Percentiles rank a stretch among this genome's conserved stretches.
phyloP scores from a whole-genome alignment of 2,329 filamentous ascomycete species.

The Fusarium sp. region DNA sequence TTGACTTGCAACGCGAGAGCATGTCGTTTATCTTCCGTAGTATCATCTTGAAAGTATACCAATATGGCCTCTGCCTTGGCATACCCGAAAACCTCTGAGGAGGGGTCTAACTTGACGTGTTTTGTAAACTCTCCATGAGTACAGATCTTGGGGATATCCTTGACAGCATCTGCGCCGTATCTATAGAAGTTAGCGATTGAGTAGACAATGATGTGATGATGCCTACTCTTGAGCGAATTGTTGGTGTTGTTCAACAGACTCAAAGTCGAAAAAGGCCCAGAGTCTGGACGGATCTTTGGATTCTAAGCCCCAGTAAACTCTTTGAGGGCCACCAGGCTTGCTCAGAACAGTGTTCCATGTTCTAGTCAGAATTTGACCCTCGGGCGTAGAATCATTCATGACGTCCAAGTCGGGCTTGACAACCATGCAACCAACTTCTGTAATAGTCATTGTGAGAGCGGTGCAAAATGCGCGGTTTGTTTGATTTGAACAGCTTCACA shows the following conservation, averaged over 20 bases:
- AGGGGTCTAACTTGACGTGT: slow-evolving; percentile 18
- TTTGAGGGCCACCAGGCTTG: slow-evolving; percentile 9
- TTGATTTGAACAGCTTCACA: rapidly evolving
- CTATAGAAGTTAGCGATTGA: background rate
- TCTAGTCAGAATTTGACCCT: background rate
- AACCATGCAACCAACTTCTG: slow-evolving; percentile 24
- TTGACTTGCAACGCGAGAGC: background rate
- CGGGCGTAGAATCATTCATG: slow-evolving; percentile 15
- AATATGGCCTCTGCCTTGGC: slow-evolving; percentile 5
- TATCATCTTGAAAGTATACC: slow-evolving; percentile 8
- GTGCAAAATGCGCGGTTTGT: background rate
- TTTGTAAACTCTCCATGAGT: slow-evolving; percentile 22
- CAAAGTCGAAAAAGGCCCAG: slow-evolving; percentile 35
- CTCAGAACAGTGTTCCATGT: slow-evolving; percentile 5
- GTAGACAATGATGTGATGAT: background rate
- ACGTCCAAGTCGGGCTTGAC: slow-evolving; percentile 17
- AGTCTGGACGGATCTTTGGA: background rate
- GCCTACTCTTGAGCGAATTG: slow-evolving; percentile 19
- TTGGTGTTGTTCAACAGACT: slow-evolving; percentile 18
- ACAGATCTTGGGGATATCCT: slow-evolving; percentile 27
- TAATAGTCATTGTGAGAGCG: slow-evolving; percentile 8
- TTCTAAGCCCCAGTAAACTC: slow-evolving; percentile 27
- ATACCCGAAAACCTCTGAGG: slow-evolving; percentile 9
- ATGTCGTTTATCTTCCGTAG: background rate
- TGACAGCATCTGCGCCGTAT: slow-evolving; percentile 16